Evolutionary conservation across 1,139 yeast species (phyloP), one percentile per base, ranked within the genome.

Genomic region (Candida albicans): DNA sequence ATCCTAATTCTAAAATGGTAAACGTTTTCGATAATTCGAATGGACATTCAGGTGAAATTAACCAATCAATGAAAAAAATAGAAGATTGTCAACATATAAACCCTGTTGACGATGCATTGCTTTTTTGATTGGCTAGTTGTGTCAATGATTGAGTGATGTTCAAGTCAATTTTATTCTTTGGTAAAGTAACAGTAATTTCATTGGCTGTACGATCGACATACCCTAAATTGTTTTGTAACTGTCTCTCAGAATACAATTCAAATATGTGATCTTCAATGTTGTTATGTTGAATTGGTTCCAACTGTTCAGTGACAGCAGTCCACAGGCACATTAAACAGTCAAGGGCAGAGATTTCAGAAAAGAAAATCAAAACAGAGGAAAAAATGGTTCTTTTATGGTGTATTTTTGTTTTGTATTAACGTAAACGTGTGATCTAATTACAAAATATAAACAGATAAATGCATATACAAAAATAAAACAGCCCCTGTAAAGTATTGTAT

Each of bases 81-180:
- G 85, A 72, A 1, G 80, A 67, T 35, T 66, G 66, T 91, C 93
- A 85, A 34, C 83, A 70, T 13, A 84, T 74, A 47, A 80, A 87
- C 5, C 93, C 93, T 0, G 91, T 85, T 0, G 93, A 84, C 2
- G 87, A 77, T 4, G 82, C 73, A 0, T 70, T 53, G 33, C 67
- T 64, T 1, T 53, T 54, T 13, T 65, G 62, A 1, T 80, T 71
- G 9, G 73, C 57, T 41, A 75, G 60, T 8, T 63, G 62, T 1
- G 77, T 59, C n/a, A 70, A 55, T 8, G 79, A 73, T 48, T 77
- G 82, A 9, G 59, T 52, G 6, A 77, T 64, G 9, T 43, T 45
- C 30, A 75, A 52, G 33, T 70, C 76, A 11, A 59, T 50, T 1
- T 57, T 58, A 42, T 55, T 53, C 3, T 51, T 53, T 11, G 65